These are phyloP conservation scores for Neofusicoccum cordaticola DNA, from an alignment of 2,329 filamentous ascomycete species.

Conservation along the genomic window DNA sequence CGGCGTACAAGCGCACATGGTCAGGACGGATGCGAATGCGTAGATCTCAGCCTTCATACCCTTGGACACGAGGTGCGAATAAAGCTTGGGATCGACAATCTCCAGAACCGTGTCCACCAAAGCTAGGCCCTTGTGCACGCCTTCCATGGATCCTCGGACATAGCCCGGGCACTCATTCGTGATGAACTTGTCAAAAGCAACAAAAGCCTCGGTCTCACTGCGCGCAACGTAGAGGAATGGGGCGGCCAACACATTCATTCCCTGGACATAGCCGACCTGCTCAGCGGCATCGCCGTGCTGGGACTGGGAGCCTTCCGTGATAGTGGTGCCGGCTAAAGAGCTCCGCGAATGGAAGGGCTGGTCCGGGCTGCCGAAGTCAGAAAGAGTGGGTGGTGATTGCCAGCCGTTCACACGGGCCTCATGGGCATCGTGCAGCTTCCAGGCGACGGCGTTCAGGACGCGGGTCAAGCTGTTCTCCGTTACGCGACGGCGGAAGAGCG, in stretches of 20 bases:
- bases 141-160: conserved; percentile 93
- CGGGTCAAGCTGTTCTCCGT: conserved; percentile 94
- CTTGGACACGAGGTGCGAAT: conserved; percentile 78
- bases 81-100: conserved; percentile 86
- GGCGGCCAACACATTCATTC: conserved; percentile 96
- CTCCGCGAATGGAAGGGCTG: conserved; percentile 29
- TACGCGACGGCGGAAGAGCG: conserved; percentile 91
- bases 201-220: conserved; percentile 92
- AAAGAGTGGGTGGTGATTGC: conserved; percentile 48
- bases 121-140: conserved; percentile 86
- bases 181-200: conserved; percentile 83
- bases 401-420: conserved; percentile 56
- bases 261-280: conserved; percentile 91
- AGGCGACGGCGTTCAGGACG: conserved; percentile 90
- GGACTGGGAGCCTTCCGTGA: conserved; percentile 20
- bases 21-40: conserved; percentile 91
- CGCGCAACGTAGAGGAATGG: conserved; percentile 93
- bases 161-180: conserved; percentile 89
- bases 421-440: conserved; percentile 81
- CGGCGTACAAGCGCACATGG: conserved; percentile 91
- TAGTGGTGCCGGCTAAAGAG: conserved; percentile 21
- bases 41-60: conserved; percentile 92
- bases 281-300: conserved; percentile 31
- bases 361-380: conserved; percentile 48
- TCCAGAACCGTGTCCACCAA: conserved; percentile 89